phyloP scores from a whole-genome alignment of 2,329 filamentous ascomycete species.

The Ophiostoma ulmi region DNA sequence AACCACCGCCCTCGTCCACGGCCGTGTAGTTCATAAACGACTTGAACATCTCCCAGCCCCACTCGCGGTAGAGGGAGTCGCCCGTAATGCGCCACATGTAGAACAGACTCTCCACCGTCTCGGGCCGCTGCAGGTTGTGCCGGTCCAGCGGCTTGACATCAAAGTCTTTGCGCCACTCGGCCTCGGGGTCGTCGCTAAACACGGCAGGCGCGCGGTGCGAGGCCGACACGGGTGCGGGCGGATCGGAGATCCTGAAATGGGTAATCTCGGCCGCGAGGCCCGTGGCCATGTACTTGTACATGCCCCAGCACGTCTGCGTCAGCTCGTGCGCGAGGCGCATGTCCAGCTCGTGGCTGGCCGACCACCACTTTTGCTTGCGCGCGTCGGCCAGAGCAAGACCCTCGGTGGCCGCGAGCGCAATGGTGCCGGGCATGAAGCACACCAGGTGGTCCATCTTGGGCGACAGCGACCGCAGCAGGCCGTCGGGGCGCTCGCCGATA shows the following conservation, averaged over 20 bases:
- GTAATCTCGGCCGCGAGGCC: conserved; percentile 93
- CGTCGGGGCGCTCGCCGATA: conserved; percentile 76
- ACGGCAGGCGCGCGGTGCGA: conserved; percentile 45
- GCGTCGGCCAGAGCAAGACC: conserved; percentile 72
- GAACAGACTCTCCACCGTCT: conserved; percentile 93
- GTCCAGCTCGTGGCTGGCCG: conserved; percentile 73
- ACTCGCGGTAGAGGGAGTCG: conserved; percentile 81
- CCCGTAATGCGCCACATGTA: conserved; percentile 99
- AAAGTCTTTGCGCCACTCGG: conserved; percentile 70
- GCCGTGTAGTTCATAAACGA: conserved; percentile 82
- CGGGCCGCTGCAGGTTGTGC: conserved; percentile 91
- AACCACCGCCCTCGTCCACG: conserved; percentile 71
- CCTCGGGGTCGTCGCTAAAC: conserved; percentile 44
- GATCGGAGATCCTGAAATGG: conserved; percentile 72
- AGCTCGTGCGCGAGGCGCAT: conserved; percentile 83
- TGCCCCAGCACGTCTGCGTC: conserved; percentile 96
- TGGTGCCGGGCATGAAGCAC: conserved; percentile 95
- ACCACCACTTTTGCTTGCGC: conserved; percentile 67
- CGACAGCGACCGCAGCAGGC: conserved; percentile 59
- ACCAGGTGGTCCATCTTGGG: conserved; percentile 98
- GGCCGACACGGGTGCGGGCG: conserved; percentile 55
- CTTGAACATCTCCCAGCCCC: conserved; percentile 99
- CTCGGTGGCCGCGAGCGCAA: conserved; percentile 79
- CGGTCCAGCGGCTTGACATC: conserved; percentile 73
- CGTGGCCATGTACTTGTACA: conserved; percentile 86